Conservation (phyloP, 306 rosid species). For the Abrus pulchellus region DNA sequence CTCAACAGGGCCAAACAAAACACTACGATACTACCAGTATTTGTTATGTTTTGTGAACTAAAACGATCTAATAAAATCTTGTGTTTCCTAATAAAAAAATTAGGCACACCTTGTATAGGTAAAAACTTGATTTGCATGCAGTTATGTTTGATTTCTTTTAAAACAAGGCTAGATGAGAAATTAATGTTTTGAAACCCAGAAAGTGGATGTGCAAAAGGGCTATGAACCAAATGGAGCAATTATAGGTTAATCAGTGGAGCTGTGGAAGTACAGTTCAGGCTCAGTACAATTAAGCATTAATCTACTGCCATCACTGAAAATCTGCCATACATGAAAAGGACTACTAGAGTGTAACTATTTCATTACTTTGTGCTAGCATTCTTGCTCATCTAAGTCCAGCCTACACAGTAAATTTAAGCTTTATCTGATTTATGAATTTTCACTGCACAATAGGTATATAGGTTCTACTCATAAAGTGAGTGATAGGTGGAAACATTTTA, state of each 20-base stretch:
- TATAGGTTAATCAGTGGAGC: not conserved
- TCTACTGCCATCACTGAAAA: no score
- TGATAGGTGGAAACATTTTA: constrained; percentile 42
- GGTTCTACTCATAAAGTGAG: not conserved
- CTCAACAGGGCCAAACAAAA: not conserved
- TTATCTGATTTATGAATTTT: not conserved
- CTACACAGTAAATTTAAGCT: not conserved
- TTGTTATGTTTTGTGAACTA: not conserved
- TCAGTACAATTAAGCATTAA: no score
- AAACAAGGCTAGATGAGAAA: not conserved
- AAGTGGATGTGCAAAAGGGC: not conserved
- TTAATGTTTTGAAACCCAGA: not conserved
- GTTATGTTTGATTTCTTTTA: not conserved
- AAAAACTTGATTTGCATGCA: not conserved
- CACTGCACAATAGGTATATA: constrained; percentile 39
- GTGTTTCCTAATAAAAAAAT: not conserved
- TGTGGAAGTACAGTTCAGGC: not conserved
- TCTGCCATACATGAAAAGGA: no score
- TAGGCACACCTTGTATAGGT: not conserved
- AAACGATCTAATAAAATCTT: not conserved
- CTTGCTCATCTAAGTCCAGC: not conserved
- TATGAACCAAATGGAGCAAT: not conserved
- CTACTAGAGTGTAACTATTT: no score
- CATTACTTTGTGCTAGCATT: no score
- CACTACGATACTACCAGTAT: not conserved